These are phyloP conservation scores for Citrullus colocynthis DNA, from an alignment of 306 rosid species.

Conservation along the genomic window DNA sequence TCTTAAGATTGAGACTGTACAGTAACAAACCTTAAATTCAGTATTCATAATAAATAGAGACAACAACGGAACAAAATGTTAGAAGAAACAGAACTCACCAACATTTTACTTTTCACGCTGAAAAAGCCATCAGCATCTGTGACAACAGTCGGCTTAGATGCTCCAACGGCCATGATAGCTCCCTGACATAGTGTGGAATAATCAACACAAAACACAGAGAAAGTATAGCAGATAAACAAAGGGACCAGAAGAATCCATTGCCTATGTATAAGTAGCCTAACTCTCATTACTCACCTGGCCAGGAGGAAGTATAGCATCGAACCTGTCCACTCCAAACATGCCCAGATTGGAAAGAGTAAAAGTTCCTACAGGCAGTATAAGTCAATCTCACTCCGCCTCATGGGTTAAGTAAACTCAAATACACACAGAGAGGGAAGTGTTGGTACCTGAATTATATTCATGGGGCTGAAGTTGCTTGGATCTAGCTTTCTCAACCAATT, in stretches of 20 bases:
- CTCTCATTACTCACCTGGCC: slow-evolving; percentile 58
- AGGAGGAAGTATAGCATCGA: slow-evolving; percentile 95
- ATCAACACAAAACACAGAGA: slow-evolving; percentile 7
- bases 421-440: background rate
- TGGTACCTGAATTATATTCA: slow-evolving; percentile 70
- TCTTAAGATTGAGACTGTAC: background rate
- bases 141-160: slow-evolving; percentile 67
- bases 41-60: background rate
- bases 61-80: background rate
- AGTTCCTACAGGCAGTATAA: slow-evolving; percentile 41
- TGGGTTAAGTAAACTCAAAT: background rate
- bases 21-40: background rate
- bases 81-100: slow-evolving; percentile 32
- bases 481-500: slow-evolving; percentile 71
- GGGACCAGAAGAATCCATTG: background rate
- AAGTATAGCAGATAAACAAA: background rate
- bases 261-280: background rate
- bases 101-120: slow-evolving; percentile 72
- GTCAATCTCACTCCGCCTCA: background rate
- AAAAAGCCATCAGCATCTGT: slow-evolving; percentile 72
- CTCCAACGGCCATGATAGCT: slow-evolving; percentile 98
- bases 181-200: slow-evolving; percentile 34
- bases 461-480: slow-evolving; percentile 87
- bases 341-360: slow-evolving; percentile 92
- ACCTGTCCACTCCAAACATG: slow-evolving; percentile 89